These are phyloP conservation scores for Teratosphaeria pseudoeucalypti DNA, from an alignment of 2,329 filamentous ascomycete genomes.

Conservation along the genomic window DNA sequence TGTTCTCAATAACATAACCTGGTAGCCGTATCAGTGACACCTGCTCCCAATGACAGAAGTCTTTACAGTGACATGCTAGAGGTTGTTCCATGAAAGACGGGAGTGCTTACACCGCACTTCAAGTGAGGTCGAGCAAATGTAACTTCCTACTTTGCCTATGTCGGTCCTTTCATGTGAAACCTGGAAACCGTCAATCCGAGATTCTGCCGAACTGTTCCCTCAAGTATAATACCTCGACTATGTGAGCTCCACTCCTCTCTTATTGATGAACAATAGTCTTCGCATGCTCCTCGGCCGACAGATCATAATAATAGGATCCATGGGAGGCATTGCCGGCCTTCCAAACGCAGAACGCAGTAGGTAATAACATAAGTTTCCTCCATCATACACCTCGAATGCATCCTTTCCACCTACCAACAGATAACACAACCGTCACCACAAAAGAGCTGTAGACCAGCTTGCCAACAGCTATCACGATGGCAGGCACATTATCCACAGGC, in stretches of 20 bases:
- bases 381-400: neutral
- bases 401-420: neutral
- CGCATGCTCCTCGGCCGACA: neutral
- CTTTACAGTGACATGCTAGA: no score
- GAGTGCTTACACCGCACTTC: no score
- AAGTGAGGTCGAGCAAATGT: no score
- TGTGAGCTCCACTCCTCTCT: neutral
- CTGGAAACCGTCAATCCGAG: no score
- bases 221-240: neutral
- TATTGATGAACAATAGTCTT: neutral
- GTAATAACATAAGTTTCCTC: neutral
- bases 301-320: neutral
- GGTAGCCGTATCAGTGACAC: no score
- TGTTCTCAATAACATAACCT: no score
- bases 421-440: neutral
- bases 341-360: neutral
- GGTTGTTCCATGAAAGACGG: no score
- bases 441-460: neutral
- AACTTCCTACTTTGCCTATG: no score
- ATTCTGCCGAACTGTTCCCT: no score
- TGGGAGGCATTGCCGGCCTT: neutral
- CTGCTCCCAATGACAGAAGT: neutral
- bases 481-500: neutral
- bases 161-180: no score
- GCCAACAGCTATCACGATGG: neutral